Evolutionary conservation across 2,329 filamentous ascomycete species (phyloP).

Genomic region (Spiromastix sp.): DNA sequence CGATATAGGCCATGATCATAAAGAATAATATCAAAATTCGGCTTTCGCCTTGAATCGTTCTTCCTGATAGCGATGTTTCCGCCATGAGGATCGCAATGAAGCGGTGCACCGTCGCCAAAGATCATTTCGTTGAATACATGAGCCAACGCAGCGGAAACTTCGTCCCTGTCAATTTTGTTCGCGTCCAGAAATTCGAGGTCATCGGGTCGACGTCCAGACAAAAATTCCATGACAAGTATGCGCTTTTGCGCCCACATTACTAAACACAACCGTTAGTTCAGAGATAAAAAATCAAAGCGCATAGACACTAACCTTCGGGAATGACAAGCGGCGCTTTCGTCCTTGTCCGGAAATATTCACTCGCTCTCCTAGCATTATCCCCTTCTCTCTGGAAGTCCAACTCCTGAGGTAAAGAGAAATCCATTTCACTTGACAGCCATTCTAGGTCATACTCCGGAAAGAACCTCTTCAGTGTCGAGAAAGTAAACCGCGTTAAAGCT

Average conservation of each 20-base stretch:
- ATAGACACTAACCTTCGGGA: slow-evolving; percentile 45
- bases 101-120: slow-evolving; percentile 74
- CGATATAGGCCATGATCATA: slow-evolving; percentile 97
- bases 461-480: slow-evolving; percentile 78
- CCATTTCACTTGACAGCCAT: slow-evolving; percentile 92
- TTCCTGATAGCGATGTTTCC: slow-evolving; percentile 89
- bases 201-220: slow-evolving; percentile 77
- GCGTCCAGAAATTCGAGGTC: slow-evolving; percentile 78
- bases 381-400: slow-evolving; percentile 83
- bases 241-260: slow-evolving; percentile 83
- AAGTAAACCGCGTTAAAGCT: slow-evolving; percentile 76
- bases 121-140: slow-evolving; percentile 99
- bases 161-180: slow-evolving; percentile 83
- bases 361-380: slow-evolving; percentile 67
- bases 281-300: neutral
- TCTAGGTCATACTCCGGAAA: slow-evolving; percentile 97
- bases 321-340: slow-evolving; percentile 74
- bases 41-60: slow-evolving; percentile 49
- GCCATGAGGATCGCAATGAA: slow-evolving; percentile 95
- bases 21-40: slow-evolving; percentile 89
- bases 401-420: slow-evolving; percentile 79
- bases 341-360: slow-evolving; percentile 67
- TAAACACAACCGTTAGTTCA: slow-evolving; percentile 10
- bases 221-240: slow-evolving; percentile 90
- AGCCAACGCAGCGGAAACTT: slow-evolving; percentile 83